Conservation (phyloP, 345 rosid species). For the Populus ilicifolia region DNA sequence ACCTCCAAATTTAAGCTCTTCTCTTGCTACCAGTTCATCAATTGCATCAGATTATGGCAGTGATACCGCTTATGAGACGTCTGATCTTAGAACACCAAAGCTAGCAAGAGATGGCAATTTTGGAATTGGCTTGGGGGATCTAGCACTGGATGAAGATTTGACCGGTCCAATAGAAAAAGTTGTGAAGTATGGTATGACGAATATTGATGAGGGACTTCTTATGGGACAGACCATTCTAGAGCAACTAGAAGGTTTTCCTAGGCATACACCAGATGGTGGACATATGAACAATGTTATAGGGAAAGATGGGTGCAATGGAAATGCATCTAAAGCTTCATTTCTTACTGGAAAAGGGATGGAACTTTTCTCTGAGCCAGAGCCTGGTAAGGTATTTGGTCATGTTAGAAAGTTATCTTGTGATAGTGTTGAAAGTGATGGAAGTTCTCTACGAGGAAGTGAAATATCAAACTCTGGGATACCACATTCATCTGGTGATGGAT, state of each 20-base stretch:
- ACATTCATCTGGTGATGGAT: conserved; percentile 56
- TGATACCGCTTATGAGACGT: conserved; percentile 88
- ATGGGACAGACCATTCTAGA: conserved; percentile 94
- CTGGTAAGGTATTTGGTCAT: conserved; percentile 51
- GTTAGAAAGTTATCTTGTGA: conserved; percentile 63
- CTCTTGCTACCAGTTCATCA: conserved; percentile 58
- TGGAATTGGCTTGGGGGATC: conserved; percentile 66
- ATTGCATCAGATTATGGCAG: conserved; percentile 89
- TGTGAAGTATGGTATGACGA: conserved; percentile 78
- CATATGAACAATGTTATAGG: conserved; percentile 41
- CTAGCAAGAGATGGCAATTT: conserved; percentile 60
- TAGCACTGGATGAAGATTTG: conserved; percentile 68
- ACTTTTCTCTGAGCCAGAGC: conserved; percentile 58
- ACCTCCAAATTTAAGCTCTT: conserved; percentile 47
- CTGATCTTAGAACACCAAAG: conserved; percentile 84
- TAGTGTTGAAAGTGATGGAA: conserved; percentile 65
- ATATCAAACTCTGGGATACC: conserved; percentile 56
- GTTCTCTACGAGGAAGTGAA: conserved; percentile 64
- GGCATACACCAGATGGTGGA: conserved; percentile 52
- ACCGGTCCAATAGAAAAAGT: conserved; percentile 82
- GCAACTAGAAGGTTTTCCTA: conserved; percentile 82
- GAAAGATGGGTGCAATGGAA: conserved; percentile 53
- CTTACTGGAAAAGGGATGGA: conserved; percentile 51
- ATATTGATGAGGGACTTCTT: conserved; percentile 91
- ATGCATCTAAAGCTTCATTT: conserved; percentile 44